Base-by-base conservation (phyloP, 2,329 filamentous ascomycete genomes). In the Aureobasidium sp. region DNA sequence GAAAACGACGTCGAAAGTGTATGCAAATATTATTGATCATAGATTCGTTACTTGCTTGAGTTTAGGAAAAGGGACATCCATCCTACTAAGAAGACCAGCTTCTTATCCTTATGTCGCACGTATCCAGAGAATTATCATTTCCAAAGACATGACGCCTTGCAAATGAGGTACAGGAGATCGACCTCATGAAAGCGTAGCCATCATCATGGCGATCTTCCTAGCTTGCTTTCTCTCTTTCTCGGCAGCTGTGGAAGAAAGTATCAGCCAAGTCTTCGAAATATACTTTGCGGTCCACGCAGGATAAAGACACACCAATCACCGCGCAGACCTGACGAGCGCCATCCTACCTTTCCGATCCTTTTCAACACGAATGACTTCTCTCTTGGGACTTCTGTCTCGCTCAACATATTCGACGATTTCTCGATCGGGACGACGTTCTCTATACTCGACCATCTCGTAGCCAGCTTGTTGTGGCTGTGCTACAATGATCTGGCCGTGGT, bases 331-430 rank as follows among this genome's bases (percentile, higher is more conserved):
- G 79, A 88, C 89, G 78, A 92, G 86, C 80, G 86, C 85, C 85
- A 94, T 86, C 89, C 87, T 94, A 95, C 92, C 91, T 91, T 90
- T 94, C 81, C 88, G 88, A 78, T 97, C 91, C 81, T 89, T 91
- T 77, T 91, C 89, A 69, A 96, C 85, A 68, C 88, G 81, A 65
- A 89, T 79, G 59, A 86, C 75, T 63, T 85, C 83, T 55, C 81
- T 76, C 42, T 75, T 74, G 27, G 71, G 71, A 61, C 69, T 73
- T 45, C 67, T 80, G 69, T 68, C 77, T 66, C 72, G 66, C 81
- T 75, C 71, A 34, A 69, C 70, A 60, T 77, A 73, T 63, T 86
- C 87, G 47, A 89, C 73, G 49, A 89, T 80, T 37, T 90, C 86
- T 63, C 62, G 27, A 29, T 60, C 48, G 11, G 80, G 80, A 54